Conservation (phyloP, 306 rosid genomes). For the Lotus japonicus region DNA sequence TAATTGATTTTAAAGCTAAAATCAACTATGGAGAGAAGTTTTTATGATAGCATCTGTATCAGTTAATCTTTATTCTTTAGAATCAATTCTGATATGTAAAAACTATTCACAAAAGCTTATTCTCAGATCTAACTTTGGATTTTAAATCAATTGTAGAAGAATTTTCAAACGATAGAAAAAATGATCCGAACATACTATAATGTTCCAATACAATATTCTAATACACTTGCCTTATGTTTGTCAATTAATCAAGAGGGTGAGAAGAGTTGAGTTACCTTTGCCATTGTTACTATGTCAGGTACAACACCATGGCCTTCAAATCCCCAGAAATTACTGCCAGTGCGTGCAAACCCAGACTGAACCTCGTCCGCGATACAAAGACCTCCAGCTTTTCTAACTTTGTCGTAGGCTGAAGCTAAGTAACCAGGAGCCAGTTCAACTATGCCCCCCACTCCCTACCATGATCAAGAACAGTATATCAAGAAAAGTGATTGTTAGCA, state of each 20-base stretch:
- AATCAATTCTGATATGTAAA: no score
- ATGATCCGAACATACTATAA: no score
- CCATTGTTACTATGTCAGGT: constrained; percentile 95
- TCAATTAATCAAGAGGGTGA: not conserved
- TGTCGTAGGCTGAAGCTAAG: constrained; percentile 55
- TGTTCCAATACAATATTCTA: no score
- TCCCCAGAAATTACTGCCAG: constrained; percentile 93
- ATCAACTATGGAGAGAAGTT: no score
- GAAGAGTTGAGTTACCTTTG: constrained; percentile 54
- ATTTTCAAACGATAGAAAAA: no score
- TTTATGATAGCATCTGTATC: no score
- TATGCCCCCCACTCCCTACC: constrained; percentile 91
- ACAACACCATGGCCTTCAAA: constrained; percentile 87
- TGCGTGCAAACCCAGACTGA: constrained; percentile 82
- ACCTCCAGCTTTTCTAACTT: constrained; percentile 79
- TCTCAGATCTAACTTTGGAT: no score
- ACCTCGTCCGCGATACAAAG: constrained; percentile 94
- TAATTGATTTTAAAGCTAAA: no score
- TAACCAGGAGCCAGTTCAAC: constrained; percentile 89
- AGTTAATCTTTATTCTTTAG: no score
- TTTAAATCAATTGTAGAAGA: no score
- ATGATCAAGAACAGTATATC: not conserved
- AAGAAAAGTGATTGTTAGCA: not conserved
- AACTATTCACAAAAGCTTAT: no score
- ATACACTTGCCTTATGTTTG: no score